phyloP scores from a whole-genome alignment of 192 early-diverging fungal species.

The Linnemannia elongata region DNA sequence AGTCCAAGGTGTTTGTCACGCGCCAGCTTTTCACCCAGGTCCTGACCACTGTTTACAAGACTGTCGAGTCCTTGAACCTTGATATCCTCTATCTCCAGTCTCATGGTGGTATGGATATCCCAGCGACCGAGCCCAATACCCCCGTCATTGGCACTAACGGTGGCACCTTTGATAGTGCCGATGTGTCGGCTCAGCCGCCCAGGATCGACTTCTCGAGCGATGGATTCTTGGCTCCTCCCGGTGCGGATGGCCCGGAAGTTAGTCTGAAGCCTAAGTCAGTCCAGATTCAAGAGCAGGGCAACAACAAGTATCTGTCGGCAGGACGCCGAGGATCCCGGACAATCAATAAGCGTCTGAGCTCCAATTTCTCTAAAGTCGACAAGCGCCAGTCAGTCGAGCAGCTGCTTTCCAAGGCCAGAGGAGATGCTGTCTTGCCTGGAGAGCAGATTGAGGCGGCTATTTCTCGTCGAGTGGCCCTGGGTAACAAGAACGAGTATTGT shows the following conservation, averaged over 20 bases:
- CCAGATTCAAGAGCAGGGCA: slow-evolving; percentile 14
- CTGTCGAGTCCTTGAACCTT: slow-evolving; percentile 72
- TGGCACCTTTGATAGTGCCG: slow-evolving; percentile 13
- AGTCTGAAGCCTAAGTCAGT: neutral
- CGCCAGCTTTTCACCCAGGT: slow-evolving; percentile 77
- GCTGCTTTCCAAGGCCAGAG: slow-evolving; percentile 46
- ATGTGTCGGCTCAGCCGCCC: slow-evolving; percentile 6
- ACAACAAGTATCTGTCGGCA: neutral
- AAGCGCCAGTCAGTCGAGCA: slow-evolving; percentile 54
- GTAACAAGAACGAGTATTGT: slow-evolving; percentile 74
- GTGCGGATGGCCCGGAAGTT: neutral
- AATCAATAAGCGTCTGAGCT: slow-evolving; percentile 50
- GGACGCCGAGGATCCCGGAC: slow-evolving; percentile 52
- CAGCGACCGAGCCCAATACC: slow-evolving; percentile 39
- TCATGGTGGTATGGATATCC: slow-evolving; percentile 53
- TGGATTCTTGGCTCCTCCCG: slow-evolving; percentile 52
- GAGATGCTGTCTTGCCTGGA: slow-evolving; percentile 44
- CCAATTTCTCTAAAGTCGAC: slow-evolving; percentile 52
- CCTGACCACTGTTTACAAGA: slow-evolving; percentile 75
- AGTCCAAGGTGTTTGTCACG: slow-evolving; percentile 68
- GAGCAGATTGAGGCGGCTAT: slow-evolving; percentile 54
- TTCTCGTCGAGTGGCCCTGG: slow-evolving; percentile 46
- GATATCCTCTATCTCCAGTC: slow-evolving; percentile 74
- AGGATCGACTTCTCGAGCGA: slow-evolving; percentile 60
- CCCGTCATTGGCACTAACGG: slow-evolving; percentile 10